These are phyloP conservation scores for Ophiostoma australiae DNA, from an alignment of 2,329 filamentous ascomycete species.

Conservation along the genomic window DNA sequence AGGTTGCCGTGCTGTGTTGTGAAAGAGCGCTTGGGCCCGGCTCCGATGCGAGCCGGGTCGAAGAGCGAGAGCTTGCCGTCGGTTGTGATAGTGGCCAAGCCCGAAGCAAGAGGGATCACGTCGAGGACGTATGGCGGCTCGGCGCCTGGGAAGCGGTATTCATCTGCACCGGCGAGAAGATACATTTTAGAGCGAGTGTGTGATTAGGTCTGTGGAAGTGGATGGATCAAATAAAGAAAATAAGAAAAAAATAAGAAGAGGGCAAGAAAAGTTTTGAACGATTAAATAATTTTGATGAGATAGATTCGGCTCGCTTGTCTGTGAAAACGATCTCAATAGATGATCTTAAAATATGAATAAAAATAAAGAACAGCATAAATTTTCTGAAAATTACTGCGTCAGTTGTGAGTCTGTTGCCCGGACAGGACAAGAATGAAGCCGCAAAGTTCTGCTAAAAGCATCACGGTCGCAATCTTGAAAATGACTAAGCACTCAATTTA, in stretches of 20 bases:
- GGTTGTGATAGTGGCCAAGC: slow-evolving; percentile 61
- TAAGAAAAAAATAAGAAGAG: neutral
- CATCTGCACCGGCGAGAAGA: slow-evolving; percentile 38
- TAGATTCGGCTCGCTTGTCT: neutral
- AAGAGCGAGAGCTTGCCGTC: slow-evolving; percentile 66
- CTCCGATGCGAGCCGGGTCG: slow-evolving; percentile 52
- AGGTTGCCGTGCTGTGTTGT: slow-evolving; percentile 57
- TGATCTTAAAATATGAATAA: neutral
- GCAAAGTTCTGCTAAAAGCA: slow-evolving; percentile 9
- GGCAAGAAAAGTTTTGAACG: neutral
- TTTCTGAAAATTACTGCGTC: neutral
- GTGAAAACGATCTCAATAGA: neutral
- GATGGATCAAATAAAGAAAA: neutral
- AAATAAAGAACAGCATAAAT: neutral
- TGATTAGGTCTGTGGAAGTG: neutral
- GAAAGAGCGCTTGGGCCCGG: slow-evolving; percentile 46
- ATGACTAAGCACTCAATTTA: slow-evolving; percentile 25
- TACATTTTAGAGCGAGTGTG: slow-evolving; percentile 37
- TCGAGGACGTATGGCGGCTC: slow-evolving; percentile 53
- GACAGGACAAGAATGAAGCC: neutral
- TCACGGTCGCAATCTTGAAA: slow-evolving; percentile 16
- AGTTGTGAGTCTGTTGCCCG: neutral
- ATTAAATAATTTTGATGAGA: too few relatives aligned
- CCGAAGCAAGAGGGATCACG: slow-evolving; percentile 46
- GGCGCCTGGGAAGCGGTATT: slow-evolving; percentile 37